Base-by-base conservation (phyloP, 1,284 basidiomycete genomes). In the Rhodotorula sp. region DNA sequence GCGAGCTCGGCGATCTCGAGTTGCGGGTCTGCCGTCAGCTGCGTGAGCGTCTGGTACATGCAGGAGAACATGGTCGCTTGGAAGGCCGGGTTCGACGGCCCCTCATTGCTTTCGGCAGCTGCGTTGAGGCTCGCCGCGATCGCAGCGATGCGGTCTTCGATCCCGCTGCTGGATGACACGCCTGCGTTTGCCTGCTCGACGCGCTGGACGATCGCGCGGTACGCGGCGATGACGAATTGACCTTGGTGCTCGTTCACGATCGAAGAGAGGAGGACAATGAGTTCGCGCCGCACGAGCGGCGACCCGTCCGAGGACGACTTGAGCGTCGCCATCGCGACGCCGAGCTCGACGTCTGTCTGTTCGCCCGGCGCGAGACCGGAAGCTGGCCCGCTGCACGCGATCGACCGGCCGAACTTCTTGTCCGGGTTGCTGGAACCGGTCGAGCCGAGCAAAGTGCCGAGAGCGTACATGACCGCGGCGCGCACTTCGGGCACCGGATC, bases 241-340 rank as follows among this genome's bases (percentile, higher is more conserved):
- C 95, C 95, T 70, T 93, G 84, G 91, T 95, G 98, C 81, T 97
- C 94, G 79, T 93, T 91, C 22, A 95, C 94, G 30, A 99, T 84
- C 76, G 93, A 93, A 76, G 91, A 95, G 63, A 98, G 88, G 54
- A 98, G 85, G 49, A 97, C 87, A 49, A 98, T 85, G 18, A 98
- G 84, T 80, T 99, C 96, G 82, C 97, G 97, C 72, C 96, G 85
- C 12, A 95, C 95, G 87, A 97, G 91, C 0, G 96, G 95, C 72
- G 91, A 94, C 4, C 92, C 95, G 79, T 99, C 95, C 67, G 94
- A 68, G 26, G 70, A 73, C 26, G 55, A 65, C 66, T 81, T 79
- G 68, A 84, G 82, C 55, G 82, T 82, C 15, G 84, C 83, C 71
- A 84, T 84, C 7, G 84, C 85, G 45, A 86, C 79, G 24, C 84